These are phyloP conservation scores for Eimeria falciformis DNA, from an alignment of 169 alveolate genomes.

Conservation along the genomic window DNA sequence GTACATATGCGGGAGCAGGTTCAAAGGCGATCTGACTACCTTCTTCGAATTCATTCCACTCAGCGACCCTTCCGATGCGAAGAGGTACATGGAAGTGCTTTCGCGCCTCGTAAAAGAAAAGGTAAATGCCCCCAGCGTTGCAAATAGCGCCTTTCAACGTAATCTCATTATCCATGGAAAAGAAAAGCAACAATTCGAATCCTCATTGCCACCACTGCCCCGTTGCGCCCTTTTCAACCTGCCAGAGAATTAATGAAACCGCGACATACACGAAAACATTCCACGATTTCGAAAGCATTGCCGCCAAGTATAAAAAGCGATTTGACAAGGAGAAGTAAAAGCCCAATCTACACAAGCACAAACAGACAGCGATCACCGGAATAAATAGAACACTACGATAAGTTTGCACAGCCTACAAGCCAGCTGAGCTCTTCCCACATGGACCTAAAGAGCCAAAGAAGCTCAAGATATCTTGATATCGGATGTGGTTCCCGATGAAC, in stretches of 20 bases:
- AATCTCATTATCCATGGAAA: too few relatives aligned
- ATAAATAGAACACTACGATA: too few relatives aligned
- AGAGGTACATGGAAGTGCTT: slow-evolving; percentile 50
- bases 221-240: neutral
- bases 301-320: slow-evolving; percentile 37
- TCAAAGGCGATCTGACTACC: slow-evolving; percentile 66
- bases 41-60: slow-evolving; percentile 73
- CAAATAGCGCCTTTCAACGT: too few relatives aligned
- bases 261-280: neutral
- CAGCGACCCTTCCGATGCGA: slow-evolving; percentile 61
- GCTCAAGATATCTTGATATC: neutral
- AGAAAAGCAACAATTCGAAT: neutral
- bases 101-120: slow-evolving; percentile 35
- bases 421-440: too few relatives aligned
- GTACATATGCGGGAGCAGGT: slow-evolving; percentile 35
- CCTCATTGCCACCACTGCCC: neutral
- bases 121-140: neutral
- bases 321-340: slow-evolving; percentile 19
- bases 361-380: too few relatives aligned
- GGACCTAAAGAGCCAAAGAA: too few relatives aligned
- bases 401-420: too few relatives aligned
- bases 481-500: neutral
- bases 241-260: slow-evolving; percentile 24
- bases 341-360: neutral
- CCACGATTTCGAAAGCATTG: slow-evolving; percentile 30